Evolutionary conservation across 2,329 filamentous ascomycete genomes (phyloP), one percentile per base, ranked within the genome.

Genomic region (Teratosphaeria zuluensis): DNA sequence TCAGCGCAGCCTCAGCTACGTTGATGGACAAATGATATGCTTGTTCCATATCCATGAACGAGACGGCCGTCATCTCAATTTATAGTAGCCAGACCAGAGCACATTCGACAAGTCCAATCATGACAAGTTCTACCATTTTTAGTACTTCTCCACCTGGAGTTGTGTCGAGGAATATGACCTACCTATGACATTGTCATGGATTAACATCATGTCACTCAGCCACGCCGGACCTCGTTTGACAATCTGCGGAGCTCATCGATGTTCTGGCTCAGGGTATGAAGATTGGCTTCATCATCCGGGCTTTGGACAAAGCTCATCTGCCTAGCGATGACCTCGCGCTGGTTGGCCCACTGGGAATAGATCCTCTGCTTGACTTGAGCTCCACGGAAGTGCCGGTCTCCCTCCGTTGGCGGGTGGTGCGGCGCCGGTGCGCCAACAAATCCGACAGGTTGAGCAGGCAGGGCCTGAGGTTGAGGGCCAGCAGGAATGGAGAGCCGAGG

Each of bases 261-360:
- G 54, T 66, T 65, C 55, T 63, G 64, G 60, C 63, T 65, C 53
- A 69, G 57, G 31, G 60, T 56, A 30, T 65, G 60, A 16, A 68
- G 56, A 32, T 59, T 61, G 42, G 60, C 62, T 53, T 67, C 65
- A 55, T 68, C 66, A 56, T 65, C 61, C 12, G 66, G 67, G 51
- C 61, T 62, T 19, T 62, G 64, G 4, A 66, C 59, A 16, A 60
- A 62, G 48, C 61, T 62, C 62, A 68, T 65, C 57, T 68, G 63
- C 57, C 63, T 61, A 28, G 64, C 59, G 19, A 65, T 51, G 5
- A 68, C 53, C n/a, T 68, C 62, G 6, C 60, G 57, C 55, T 68
- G 64, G 57, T 63, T 62, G 12, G 63, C 58, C 68, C 67, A 69
- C 55, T 68, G 66, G 7, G 67, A 59, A 55, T 66, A 66, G 28